A percentile compares a stretch with the other conserved stretches of the same genome.
phyloP scores from a whole-genome alignment of 331 rosid species.

The Ulmus americana region DNA sequence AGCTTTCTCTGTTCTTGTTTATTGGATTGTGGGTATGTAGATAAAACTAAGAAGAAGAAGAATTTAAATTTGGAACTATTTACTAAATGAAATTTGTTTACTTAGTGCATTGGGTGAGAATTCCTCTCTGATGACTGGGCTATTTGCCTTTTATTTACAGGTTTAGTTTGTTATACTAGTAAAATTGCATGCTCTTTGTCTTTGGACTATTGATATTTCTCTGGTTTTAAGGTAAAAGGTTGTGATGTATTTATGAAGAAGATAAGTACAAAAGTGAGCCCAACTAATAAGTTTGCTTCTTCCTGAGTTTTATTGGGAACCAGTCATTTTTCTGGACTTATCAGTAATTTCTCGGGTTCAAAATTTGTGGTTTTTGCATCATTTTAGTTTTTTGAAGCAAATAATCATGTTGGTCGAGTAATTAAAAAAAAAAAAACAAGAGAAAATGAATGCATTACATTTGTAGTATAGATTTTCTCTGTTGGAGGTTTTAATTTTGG shows the following conservation, averaged over 20 bases:
- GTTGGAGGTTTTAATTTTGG: constrained; percentile 6
- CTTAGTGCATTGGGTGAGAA: neutral
- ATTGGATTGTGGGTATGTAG: neutral
- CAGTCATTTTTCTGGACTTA: too few relatives aligned
- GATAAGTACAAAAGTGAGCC: too few relatives aligned
- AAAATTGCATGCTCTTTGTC: neutral
- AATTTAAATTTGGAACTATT: neutral
- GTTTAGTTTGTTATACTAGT: too few relatives aligned
- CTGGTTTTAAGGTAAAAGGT: neutral
- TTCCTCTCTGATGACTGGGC: neutral
- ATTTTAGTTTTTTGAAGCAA: too few relatives aligned
- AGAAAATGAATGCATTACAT: too few relatives aligned
- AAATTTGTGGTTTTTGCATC: too few relatives aligned
- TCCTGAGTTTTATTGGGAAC: too few relatives aligned
- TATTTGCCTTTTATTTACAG: neutral
- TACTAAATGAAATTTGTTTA: neutral
- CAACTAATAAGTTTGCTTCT: too few relatives aligned
- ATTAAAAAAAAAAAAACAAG: too few relatives aligned
- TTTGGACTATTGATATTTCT: neutral
- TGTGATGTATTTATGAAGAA: too few relatives aligned
- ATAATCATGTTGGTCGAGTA: too few relatives aligned
- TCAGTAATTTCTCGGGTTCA: too few relatives aligned
- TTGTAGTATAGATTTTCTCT: neutral
- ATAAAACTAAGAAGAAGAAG: neutral
- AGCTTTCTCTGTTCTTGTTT: neutral